A percentile compares a stretch with the other conserved stretches of the same genome.
phyloP scores from a whole-genome alignment of 2,329 filamentous ascomycete genomes.

The Coniochaeta sp. region DNA sequence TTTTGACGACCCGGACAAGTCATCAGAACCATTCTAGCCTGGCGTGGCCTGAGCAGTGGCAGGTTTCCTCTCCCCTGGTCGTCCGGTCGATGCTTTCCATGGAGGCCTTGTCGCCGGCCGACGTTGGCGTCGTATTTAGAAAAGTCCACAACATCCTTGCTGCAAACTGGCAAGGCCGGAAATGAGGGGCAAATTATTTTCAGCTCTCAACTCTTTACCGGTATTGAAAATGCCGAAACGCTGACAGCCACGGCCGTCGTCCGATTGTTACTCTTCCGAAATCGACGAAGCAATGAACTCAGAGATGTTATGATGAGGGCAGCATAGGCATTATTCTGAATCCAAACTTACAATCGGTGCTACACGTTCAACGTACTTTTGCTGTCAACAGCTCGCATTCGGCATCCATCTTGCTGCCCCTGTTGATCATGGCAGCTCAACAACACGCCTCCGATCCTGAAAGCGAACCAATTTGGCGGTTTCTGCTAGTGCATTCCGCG shows the following conservation, averaged over 20 bases:
- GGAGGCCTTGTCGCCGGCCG: neutral
- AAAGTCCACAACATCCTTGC: neutral
- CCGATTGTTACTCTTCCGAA: neutral
- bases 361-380: neutral
- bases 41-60: neutral
- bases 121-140: neutral
- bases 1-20: too few species aligned
- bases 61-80: neutral
- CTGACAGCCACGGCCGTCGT: neutral
- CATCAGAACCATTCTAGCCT: too few species aligned
- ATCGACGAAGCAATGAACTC: neutral
- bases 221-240: too few species aligned
- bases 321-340: neutral
- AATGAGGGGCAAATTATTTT: neutral
- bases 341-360: neutral
- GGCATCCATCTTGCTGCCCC: neutral
- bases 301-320: too few species aligned
- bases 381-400: neutral
- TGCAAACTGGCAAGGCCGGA: neutral
- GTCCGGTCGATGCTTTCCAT: neutral
- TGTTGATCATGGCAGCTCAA: neutral
- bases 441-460: neutral
- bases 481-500: neutral
- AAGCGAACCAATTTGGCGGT: constrained; percentile 2
- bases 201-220: too few species aligned